A percentile compares a stretch with the other conserved stretches of the same genome.
Evolutionary conservation across 495 filamentous ascomycete genomes (phyloP).

Genomic region (Aspergillus mulundensis): DNA sequence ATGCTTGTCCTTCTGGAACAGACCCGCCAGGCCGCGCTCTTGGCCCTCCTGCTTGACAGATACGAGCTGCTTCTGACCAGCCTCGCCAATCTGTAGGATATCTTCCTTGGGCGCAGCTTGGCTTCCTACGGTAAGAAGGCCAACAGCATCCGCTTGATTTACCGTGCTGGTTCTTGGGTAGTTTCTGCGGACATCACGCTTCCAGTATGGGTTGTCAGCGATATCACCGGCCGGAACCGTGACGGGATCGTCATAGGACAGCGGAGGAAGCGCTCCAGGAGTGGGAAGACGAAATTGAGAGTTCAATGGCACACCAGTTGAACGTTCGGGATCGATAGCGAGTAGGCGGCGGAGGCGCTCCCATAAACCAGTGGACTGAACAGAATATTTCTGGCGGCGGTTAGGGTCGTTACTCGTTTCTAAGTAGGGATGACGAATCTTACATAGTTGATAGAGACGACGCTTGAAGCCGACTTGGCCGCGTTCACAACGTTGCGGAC

Average conservation of each 20-base stretch:
- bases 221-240: slow-evolving; percentile 90
- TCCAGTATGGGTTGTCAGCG: slow-evolving; percentile 98
- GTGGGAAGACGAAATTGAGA: slow-evolving; percentile 86
- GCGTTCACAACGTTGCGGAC: slow-evolving; percentile 39
- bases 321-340: slow-evolving; percentile 83
- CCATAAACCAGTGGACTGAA: slow-evolving; percentile 89
- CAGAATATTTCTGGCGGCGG: slow-evolving; percentile 81
- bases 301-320: slow-evolving; percentile 87
- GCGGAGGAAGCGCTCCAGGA: slow-evolving; percentile 73
- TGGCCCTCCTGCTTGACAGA: slow-evolving; percentile 74
- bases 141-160: slow-evolving; percentile 79
- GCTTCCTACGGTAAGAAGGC: slow-evolving; percentile 80
- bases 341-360: slow-evolving; percentile 72
- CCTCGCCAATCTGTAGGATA: slow-evolving; percentile 71
- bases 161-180: slow-evolving; percentile 83
- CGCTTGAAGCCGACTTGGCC: slow-evolving; percentile 41
- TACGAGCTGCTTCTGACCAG: slow-evolving; percentile 73
- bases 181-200: slow-evolving; percentile 78
- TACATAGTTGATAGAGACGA: slow-evolving; percentile 38
- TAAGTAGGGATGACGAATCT: neutral
- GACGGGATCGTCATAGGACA: slow-evolving; percentile 81
- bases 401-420: neutral
- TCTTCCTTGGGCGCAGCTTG: slow-evolving; percentile 75
- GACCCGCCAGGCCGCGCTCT: slow-evolving; percentile 62
- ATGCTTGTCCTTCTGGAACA: slow-evolving; percentile 66